Percentiles rank a stretch among this genome's conserved stretches.
Evolutionary conservation across 2,329 filamentous ascomycete genomes (phyloP).

Genomic region (Pseudocercospora cruenta): DNA sequence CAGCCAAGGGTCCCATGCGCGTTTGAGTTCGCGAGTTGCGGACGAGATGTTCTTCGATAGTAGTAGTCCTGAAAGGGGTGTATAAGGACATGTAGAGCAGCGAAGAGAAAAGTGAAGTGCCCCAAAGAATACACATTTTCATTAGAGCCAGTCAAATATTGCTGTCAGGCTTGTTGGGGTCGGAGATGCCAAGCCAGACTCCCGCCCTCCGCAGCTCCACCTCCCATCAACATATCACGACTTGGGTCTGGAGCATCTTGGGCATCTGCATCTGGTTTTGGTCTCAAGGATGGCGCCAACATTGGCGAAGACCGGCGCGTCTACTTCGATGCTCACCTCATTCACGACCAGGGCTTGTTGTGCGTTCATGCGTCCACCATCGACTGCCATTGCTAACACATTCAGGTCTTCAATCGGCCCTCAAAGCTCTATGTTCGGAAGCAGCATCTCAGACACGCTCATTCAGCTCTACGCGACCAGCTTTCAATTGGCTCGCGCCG

Average conservation of each 20-base stretch:
- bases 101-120: too few relatives aligned
- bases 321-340: slow-evolving; percentile 32
- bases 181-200: background rate
- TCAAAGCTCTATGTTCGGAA: slow-evolving; percentile 31
- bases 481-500: slow-evolving; percentile 78
- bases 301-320: background rate
- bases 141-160: background rate
- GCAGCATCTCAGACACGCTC: slow-evolving; percentile 27
- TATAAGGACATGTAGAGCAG: too few relatives aligned
- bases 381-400: slow-evolving; percentile 14
- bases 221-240: background rate
- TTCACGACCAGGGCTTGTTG: slow-evolving; percentile 36
- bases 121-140: background rate
- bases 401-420: slow-evolving; percentile 44
- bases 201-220: background rate
- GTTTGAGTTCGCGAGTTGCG: too few relatives aligned
- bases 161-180: background rate
- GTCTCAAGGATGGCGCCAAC: background rate
- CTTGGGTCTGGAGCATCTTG: background rate
- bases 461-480: slow-evolving; percentile 33
- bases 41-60: too few relatives aligned
- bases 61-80: too few relatives aligned
- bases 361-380: slow-evolving; percentile 18
- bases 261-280: background rate
- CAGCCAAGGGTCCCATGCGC: too few relatives aligned